A percentile compares a stretch with the other conserved stretches of the same genome.
phyloP scores from a whole-genome alignment of 176 grass and related monocot species.

The Eleusine indica region DNA sequence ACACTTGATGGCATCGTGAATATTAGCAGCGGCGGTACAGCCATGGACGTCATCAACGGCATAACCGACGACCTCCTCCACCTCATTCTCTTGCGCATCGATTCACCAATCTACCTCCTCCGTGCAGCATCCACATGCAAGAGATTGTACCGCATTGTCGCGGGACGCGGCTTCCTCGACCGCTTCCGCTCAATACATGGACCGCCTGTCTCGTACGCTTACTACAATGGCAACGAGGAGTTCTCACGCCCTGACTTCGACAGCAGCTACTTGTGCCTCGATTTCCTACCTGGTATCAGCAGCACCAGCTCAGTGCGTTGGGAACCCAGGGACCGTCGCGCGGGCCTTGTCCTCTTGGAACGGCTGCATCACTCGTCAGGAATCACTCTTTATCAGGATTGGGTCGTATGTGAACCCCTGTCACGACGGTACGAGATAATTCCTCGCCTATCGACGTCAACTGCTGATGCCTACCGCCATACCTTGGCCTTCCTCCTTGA shows the following conservation, averaged over 20 bases:
- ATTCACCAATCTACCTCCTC: background rate
- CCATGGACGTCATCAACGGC: background rate
- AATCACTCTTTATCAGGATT: background rate
- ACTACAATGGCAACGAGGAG: background rate
- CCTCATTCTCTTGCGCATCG: background rate
- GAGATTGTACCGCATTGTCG: background rate
- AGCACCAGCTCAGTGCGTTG: background rate
- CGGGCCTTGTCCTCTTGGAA: background rate
- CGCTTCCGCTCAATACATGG: background rate
- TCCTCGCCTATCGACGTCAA: too few species aligned
- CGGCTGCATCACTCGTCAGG: background rate
- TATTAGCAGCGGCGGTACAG: background rate
- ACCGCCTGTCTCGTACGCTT: background rate
- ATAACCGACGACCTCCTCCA: background rate
- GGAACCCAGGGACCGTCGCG: background rate
- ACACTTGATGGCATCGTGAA: too few species aligned
- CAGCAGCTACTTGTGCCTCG: conserved; percentile 1
- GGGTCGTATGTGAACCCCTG: background rate
- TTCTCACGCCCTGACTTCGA: background rate
- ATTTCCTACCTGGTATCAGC: background rate
- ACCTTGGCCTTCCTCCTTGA: too few species aligned
- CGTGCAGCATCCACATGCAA: background rate
- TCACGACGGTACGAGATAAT: background rate
- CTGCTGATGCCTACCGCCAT: too few species aligned
- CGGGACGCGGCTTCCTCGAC: background rate